A percentile compares a stretch with the other conserved stretches of the same genome.
Evolutionary conservation across 768 basidiomycete genomes (phyloP).

Genomic region (Hygrocybe coccinea): DNA sequence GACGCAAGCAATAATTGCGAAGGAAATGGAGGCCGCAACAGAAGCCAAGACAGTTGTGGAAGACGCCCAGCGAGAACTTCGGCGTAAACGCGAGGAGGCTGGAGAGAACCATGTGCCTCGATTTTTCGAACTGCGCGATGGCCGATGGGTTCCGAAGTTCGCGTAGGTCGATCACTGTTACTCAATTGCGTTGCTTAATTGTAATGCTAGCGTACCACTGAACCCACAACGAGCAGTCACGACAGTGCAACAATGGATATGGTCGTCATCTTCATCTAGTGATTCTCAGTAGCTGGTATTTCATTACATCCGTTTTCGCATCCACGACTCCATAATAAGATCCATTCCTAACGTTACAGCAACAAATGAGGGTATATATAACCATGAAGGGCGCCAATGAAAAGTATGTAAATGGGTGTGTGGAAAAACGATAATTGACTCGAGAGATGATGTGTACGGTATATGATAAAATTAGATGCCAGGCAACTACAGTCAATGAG

Average conservation of each 20-base stretch:
- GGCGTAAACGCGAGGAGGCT: constrained; percentile 66
- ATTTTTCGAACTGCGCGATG: constrained; percentile 74
- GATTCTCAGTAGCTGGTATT: no score
- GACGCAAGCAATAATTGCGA: constrained; percentile 77
- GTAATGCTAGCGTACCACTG: constrained; percentile 56
- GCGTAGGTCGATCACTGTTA: constrained; percentile 40
- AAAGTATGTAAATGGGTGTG: neutral
- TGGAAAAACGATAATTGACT: neutral
- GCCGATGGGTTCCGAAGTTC: constrained; percentile 80
- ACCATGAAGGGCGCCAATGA: neutral
- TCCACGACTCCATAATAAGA: constrained; percentile 14
- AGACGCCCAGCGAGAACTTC: constrained; percentile 82
- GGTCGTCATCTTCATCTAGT: constrained; percentile 38
- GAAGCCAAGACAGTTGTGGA: constrained; percentile 86
- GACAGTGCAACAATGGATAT: constrained; percentile 80
- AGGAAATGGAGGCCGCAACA: constrained; percentile 94
- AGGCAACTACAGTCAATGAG: neutral
- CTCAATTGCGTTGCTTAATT: constrained; percentile 7
- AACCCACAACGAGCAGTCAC: constrained; percentile 61
- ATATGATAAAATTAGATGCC: neutral
- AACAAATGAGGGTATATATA: constrained; percentile 22
- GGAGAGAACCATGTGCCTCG: constrained; percentile 66
- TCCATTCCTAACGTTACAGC: constrained; percentile 27
- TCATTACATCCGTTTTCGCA: neutral
- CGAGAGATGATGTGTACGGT: neutral